These are phyloP conservation scores for Cenchrus fungigraminus DNA, from an alignment of 176 grass and related monocot genomes.

Conservation along the genomic window DNA sequence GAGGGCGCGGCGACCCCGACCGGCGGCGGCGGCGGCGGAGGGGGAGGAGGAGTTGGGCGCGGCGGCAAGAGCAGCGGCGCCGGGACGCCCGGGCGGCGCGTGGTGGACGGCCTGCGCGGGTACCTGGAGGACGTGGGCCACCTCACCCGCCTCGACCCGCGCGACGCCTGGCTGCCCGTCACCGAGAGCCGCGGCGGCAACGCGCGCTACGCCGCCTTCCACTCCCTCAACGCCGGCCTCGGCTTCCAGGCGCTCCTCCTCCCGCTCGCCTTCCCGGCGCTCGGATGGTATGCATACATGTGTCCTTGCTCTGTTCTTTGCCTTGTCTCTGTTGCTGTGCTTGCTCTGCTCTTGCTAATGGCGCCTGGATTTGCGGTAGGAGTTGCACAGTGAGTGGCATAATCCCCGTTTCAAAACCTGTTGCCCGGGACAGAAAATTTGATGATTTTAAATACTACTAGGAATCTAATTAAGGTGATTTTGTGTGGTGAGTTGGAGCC, in stretches of 20 bases:
- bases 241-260: conserved; percentile 98
- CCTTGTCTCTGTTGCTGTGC: background rate
- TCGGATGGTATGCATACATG: conserved; percentile 67
- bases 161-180: conserved; percentile 97
- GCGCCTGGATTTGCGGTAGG: background rate
- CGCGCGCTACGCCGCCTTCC: conserved; percentile 88
- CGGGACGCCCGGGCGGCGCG: conserved; percentile 76
- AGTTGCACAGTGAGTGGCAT: background rate
- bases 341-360: background rate
- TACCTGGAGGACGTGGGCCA: conserved; percentile 99
- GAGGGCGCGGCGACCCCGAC: conserved; percentile 51
- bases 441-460: background rate
- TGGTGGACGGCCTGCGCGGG: conserved; percentile 78
- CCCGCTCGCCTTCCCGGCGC: conserved; percentile 75
- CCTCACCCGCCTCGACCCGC: conserved; percentile 88
- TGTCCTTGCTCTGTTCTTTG: too few species aligned
- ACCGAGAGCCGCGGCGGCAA: conserved; percentile 95
- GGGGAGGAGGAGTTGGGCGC: too few species aligned
- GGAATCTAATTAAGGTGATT: background rate
- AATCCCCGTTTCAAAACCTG: too few species aligned
- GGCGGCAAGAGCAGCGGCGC: conserved; percentile 25
- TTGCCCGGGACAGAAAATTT: background rate
- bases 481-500: background rate
- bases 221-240: conserved; percentile 90
- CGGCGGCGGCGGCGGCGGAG: conserved; percentile 19